Base-by-base conservation (phyloP, 352 stramenopile species). In the Phytopythium vexans region DNA sequence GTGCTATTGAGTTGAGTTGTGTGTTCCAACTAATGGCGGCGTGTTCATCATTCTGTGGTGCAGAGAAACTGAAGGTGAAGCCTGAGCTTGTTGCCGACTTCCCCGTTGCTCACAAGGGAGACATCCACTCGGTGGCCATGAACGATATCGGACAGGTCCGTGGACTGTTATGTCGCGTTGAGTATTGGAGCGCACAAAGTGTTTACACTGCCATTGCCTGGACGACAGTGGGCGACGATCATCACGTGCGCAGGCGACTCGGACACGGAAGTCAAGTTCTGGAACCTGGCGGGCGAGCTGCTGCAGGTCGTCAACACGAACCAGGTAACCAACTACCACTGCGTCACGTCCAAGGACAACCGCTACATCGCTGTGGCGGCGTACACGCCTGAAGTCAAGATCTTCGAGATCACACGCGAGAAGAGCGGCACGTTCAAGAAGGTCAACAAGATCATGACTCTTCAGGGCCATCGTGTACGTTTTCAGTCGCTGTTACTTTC, bases 181-280 rank as follows among this genome's bases (percentile, higher is more conserved):
- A 27, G 21, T 27, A 27, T 27, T 27, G 21, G 21, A 27, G 21
- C 21, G 21, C 21, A 27, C 21, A 2, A 2, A 27, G 41, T 56
- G 33, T 42, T 50, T 50, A 43, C 10, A 27, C 21, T 27, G 2
- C 21, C 21, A 1, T 2, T 27, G 2, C 2, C 1, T 27, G 21
- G 21, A 33, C 9, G 33, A 36, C 35, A 90, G 74, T 90, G 77
- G 78, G 75, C 77, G 41, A 89, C 77, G 42, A 82, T 93, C 44
- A 70, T 93, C 44, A 93, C 80, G 15, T 89, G 81, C 39, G 75
- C 78, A 0, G 66, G 77, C 35, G 72, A 78, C 6, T 68, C 71
- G 2, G 82, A 93, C 58, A 93, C 82, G 14, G 80, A 91, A 36
- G 70, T 93, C 58, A 93, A 91, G 62, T 93, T 90, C 63, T 93